Conservation (phyloP, 106 monocot genomes). For the Acorus gramineus region DNA sequence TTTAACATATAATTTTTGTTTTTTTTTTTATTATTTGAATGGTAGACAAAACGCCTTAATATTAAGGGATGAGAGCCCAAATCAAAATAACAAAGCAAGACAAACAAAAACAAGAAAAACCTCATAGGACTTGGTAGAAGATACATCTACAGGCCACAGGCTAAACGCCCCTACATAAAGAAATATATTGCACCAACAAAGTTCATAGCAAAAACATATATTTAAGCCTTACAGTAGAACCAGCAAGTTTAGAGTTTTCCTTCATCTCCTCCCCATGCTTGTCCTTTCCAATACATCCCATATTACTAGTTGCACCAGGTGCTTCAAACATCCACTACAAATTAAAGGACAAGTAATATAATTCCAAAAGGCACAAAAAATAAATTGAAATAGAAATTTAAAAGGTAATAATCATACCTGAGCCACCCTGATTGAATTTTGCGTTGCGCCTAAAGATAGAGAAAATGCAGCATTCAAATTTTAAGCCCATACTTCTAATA, state of each 20-base stretch:
- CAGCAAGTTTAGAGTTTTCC: slow-evolving; percentile 55
- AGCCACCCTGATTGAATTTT: slow-evolving; percentile 94
- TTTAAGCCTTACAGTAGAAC: slow-evolving; percentile 68
- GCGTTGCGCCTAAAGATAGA: slow-evolving; percentile 64
- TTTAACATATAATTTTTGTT: no score
- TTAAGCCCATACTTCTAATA: no score
- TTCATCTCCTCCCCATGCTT: slow-evolving; percentile 97
- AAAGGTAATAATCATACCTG: slow-evolving; percentile 37
- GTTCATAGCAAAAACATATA: slow-evolving; percentile 1
- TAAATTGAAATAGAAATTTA: neutral
- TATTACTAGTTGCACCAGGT: slow-evolving; percentile 93
- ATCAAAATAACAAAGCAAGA: no score
- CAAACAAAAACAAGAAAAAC: no score
- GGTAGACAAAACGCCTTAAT: no score
- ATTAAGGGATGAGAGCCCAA: no score
- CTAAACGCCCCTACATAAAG: no score
- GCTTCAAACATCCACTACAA: slow-evolving; percentile 95
- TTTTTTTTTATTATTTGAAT: no score
- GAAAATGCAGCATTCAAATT: neutral
- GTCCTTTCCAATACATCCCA: slow-evolving; percentile 94
- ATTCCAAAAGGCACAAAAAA: neutral
- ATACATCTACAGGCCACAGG: no score
- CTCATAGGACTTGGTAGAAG: no score
- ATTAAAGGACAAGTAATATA: neutral
- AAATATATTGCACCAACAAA: no score